Percentiles rank a stretch among this genome's conserved stretches.
phyloP scores from a whole-genome alignment of 2,329 filamentous ascomycete genomes.

The Tolypocladium sp. region DNA sequence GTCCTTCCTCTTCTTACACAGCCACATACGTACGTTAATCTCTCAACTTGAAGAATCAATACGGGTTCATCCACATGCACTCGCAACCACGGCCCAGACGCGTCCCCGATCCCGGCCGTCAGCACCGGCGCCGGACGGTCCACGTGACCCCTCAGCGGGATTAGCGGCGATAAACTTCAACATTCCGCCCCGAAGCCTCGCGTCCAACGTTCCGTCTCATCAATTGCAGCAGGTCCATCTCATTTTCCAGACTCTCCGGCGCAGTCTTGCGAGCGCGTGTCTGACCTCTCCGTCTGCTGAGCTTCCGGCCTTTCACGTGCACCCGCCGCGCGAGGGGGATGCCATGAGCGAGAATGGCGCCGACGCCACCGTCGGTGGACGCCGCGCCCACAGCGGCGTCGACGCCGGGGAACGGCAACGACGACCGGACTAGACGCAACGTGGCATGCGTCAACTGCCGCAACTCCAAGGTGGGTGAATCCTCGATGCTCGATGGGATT shows the following conservation, averaged over 20 bases:
- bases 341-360: slow-evolving; percentile 17
- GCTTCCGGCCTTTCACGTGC: not conserved
- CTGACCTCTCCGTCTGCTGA: not conserved
- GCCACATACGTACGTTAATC: not conserved
- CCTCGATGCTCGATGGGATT: no score
- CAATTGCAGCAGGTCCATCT: not conserved
- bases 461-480: slow-evolving; percentile 26
- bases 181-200: not conserved
- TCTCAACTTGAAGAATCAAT: not conserved
- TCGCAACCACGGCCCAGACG: not conserved
- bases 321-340: slow-evolving; percentile 2
- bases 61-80: not conserved
- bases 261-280: not conserved
- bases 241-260: not conserved
- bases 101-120: not conserved
- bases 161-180: slow-evolving; percentile 6
- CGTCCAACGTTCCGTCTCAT: not conserved
- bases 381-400: slow-evolving; percentile 13
- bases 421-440: slow-evolving; percentile 24
- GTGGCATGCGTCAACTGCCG: slow-evolving; percentile 29
- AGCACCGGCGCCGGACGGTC: not conserved
- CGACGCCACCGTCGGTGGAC: slow-evolving; percentile 19
- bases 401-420: slow-evolving; percentile 8
- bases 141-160: slow-evolving; percentile 5
- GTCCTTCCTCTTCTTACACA: not conserved